Percentiles rank a stretch among this genome's conserved stretches.
These are phyloP conservation scores for Agarophyton chilense DNA, from an alignment of 23 red algal species.

Conservation along the genomic window DNA sequence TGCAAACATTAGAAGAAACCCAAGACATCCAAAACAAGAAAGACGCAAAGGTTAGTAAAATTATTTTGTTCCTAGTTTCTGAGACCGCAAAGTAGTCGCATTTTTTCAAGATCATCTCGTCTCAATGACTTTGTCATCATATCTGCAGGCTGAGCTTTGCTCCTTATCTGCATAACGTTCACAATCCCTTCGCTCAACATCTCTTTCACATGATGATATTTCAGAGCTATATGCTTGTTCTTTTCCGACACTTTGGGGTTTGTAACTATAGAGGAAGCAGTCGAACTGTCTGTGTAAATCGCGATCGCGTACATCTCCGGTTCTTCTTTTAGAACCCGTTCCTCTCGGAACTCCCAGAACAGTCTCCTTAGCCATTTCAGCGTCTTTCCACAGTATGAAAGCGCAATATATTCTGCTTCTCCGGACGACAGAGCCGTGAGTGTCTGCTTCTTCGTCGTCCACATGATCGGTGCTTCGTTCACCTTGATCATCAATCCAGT, in stretches of 20 bases:
- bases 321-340: not conserved
- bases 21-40: not conserved
- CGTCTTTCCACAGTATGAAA: not conserved
- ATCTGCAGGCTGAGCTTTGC: not conserved
- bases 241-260: not conserved
- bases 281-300: not conserved
- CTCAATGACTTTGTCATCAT: not conserved
- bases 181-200: not conserved
- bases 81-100: too few relatives aligned
- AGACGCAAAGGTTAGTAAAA: not conserved
- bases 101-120: not conserved
- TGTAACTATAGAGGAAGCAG: not conserved
- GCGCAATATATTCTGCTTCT: conserved; percentile 53
- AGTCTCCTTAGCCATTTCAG: conserved; percentile 22
- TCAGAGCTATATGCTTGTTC: conserved; percentile 35
- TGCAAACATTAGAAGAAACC: not conserved
- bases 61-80: too few relatives aligned
- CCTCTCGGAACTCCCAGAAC: not conserved
- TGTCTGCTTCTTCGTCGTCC: conserved; percentile 14
- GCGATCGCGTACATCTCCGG: not conserved
- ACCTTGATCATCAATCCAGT: conserved; percentile 13
- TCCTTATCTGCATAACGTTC: not conserved
- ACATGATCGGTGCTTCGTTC: conserved; percentile 19
- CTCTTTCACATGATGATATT: conserved; percentile 11
- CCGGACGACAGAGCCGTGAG: conserved; percentile 7